These are phyloP conservation scores for Colletotrichum sp. DNA, from an alignment of 2,329 filamentous ascomycete species.

Conservation along the genomic window DNA sequence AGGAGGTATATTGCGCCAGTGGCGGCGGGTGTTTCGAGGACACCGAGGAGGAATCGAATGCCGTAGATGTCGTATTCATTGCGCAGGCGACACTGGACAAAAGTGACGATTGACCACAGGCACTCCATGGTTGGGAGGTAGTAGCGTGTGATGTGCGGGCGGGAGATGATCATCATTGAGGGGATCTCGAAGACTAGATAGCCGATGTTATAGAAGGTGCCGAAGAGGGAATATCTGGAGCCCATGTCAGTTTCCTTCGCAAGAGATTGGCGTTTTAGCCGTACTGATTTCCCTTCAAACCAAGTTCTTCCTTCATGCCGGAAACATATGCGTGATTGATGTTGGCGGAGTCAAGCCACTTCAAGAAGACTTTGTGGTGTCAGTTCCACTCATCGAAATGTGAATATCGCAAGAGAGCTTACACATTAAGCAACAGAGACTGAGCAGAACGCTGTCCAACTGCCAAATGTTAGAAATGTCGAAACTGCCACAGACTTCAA, in stretches of 20 bases:
- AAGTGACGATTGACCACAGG: conserved; percentile 22
- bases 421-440: conserved; percentile 20
- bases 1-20: conserved; percentile 28
- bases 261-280: no score
- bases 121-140: conserved; percentile 22
- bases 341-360: conserved; percentile 34
- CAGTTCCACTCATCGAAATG: not conserved
- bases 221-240: conserved; percentile 15
- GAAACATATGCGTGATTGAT: conserved; percentile 39
- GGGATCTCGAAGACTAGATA: conserved; percentile 24
- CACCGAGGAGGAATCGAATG: conserved; percentile 30
- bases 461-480: conserved; percentile 19
- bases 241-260: not conserved
- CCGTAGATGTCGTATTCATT: conserved; percentile 28
- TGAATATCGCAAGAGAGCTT: no score
- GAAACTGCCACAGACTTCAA: not conserved
- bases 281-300: conserved; percentile 33
- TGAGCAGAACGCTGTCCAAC: conserved; percentile 32
- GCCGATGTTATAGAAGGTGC: conserved; percentile 19
- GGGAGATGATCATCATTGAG: conserved; percentile 22
- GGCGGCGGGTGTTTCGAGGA: conserved; percentile 24
- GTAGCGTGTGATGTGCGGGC: conserved; percentile 17
- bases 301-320: conserved; percentile 40
- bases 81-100: conserved; percentile 21
- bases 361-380: conserved; percentile 23